Base-by-base conservation (phyloP, 495 filamentous ascomycete genomes). In the Neurospora africana region DNA sequence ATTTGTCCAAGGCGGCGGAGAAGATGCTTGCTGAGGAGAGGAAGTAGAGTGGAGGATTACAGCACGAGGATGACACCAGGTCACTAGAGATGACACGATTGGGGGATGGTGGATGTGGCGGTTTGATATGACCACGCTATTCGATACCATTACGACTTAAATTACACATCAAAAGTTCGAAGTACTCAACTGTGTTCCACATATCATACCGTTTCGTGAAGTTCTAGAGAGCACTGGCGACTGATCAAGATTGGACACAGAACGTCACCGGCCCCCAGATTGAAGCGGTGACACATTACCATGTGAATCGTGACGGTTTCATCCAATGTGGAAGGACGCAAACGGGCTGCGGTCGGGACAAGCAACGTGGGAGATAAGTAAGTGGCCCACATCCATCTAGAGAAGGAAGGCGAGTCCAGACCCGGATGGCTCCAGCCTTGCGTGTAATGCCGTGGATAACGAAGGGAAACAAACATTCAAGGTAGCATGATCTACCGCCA, bases 1-100 rank as follows among this genome's bases (percentile, higher is more conserved):
- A 88, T 75, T 82, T 91, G n/a, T 87, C 84, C n/a, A 84, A 84
- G 69, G 84, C 81, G 2, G 87, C 83, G 3, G 73, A 74, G 47
- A 85, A 87, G 78, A 87, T 86, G 76, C 40, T 72, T n/a, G 73
- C 73, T 68, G 71, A 76, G 72, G 68, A 74, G 23, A 19, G 39
- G 13, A 70, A 72, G 41, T 72, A 68, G 39, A 23, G 23, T 33
- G 21, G 70, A 61, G 35, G 35, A 15, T 15, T 23, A 19, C 35
- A 27, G 38, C 36, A 15, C 44, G 30, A 4, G 41, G 27, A 21
- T 23, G n/a, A 27, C 47, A 71, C 4, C 70, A 68, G 27, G 70
- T 11, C 23, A 37, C 30, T n/a, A 23, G 47, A 23, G 4, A 8
- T 27, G 4, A 13, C 10, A 38, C 19, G 21, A 40, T 68, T 35